A percentile compares a stretch with the other conserved stretches of the same genome.
These are phyloP conservation scores for Urochloa ruziziensis DNA, from an alignment of 176 grass and related monocot genomes.

Conservation along the genomic window DNA sequence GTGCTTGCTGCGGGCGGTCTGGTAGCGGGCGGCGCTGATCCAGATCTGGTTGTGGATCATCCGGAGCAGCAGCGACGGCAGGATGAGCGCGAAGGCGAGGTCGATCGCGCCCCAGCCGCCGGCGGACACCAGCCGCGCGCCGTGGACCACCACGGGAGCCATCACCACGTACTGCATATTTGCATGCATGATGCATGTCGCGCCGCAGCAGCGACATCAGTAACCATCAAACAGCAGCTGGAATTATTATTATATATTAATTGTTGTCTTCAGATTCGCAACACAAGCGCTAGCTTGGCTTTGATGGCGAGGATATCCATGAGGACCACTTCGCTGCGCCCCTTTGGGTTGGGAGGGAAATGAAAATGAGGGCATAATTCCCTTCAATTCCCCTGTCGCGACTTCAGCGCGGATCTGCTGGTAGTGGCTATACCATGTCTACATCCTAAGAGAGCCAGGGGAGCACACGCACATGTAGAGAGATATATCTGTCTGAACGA, in stretches of 20 bases:
- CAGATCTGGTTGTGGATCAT: conserved; percentile 75
- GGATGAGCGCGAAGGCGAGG: conserved; percentile 33
- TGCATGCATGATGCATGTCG: too few species aligned
- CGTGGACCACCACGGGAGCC: conserved; percentile 52
- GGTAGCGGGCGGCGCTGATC: conserved; percentile 79
- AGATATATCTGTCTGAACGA: background rate
- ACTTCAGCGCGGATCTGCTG: background rate
- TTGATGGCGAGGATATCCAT: background rate
- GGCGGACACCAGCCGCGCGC: conserved; percentile 23
- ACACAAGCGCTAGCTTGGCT: too few species aligned
- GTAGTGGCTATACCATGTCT: background rate
- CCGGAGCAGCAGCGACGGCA: conserved; percentile 49
- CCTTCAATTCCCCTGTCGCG: background rate
- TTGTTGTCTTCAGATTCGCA: too few species aligned
- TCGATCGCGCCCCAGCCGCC: conserved; percentile 51
- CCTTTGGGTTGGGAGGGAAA: background rate
- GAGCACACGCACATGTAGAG: background rate
- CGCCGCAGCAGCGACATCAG: background rate
- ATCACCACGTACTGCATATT: conserved; percentile 63
- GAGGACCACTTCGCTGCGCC: too few species aligned
- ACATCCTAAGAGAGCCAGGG: background rate
- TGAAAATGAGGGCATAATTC: background rate
- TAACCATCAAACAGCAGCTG: background rate
- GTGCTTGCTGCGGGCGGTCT: conserved; percentile 77
- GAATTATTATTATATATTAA: too few species aligned